Percentiles rank a stretch among this genome's conserved stretches.
These are phyloP conservation scores for Scutellaria baicalensis DNA, from an alignment of 257 asterid genomes.

Conservation along the genomic window DNA sequence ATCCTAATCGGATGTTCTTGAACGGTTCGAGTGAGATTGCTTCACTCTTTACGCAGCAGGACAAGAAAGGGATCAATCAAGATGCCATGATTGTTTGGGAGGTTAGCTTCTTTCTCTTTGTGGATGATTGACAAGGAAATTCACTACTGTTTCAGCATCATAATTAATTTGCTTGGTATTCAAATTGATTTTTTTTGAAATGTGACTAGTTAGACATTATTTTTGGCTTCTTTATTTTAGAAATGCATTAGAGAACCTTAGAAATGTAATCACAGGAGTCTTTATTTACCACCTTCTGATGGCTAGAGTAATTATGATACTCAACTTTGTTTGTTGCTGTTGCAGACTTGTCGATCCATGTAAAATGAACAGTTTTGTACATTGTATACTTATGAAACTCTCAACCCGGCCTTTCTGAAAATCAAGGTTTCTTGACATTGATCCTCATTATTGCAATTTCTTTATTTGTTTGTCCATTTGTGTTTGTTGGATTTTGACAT, in stretches of 20 bases:
- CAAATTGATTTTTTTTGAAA: not conserved
- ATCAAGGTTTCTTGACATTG: not conserved
- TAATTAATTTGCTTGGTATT: not conserved
- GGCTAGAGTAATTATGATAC: not conserved
- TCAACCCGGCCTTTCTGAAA: not conserved
- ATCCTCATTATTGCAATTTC: not conserved
- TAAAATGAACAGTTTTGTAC: not conserved
- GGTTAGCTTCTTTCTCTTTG: slow-evolving; percentile 36
- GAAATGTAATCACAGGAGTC: not conserved
- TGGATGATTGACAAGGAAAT: not conserved
- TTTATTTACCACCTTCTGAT: not conserved
- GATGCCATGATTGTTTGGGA: slow-evolving; percentile 98
- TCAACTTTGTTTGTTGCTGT: not conserved
- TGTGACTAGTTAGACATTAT: too few relatives aligned
- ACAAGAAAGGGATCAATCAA: slow-evolving; percentile 85
- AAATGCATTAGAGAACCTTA: not conserved
- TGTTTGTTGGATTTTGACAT: not conserved
- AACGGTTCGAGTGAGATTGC: slow-evolving; percentile 75
- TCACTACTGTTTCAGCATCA: not conserved
- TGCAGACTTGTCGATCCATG: not conserved
- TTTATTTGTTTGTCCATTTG: not conserved
- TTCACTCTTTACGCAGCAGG: too few relatives aligned
- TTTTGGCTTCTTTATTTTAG: too few relatives aligned
- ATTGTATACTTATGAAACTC: not conserved
- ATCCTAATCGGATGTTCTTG: slow-evolving; percentile 64